phyloP scores from a whole-genome alignment of 352 stramenopile species.

The Blastocystis sp. region DNA sequence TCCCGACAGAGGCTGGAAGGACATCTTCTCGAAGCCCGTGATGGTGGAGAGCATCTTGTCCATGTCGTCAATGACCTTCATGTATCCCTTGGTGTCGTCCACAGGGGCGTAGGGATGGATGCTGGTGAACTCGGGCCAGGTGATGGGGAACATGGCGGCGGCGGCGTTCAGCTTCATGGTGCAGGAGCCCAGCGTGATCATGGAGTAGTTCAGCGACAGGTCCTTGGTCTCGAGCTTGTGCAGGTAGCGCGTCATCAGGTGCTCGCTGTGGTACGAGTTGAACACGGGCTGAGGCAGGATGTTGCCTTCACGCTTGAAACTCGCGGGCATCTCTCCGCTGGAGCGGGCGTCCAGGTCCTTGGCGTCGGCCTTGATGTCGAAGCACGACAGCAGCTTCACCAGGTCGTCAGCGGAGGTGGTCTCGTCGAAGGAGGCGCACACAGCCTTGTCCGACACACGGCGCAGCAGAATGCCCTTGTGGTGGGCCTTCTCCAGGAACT shows the following conservation, averaged over 20 bases:
- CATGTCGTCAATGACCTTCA: conserved; percentile 81
- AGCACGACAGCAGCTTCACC: conserved; percentile 70
- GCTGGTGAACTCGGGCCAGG: conserved; percentile 88
- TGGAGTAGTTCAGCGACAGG: conserved; percentile 92
- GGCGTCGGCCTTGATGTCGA: conserved; percentile 63
- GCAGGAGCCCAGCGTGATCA: conserved; percentile 97
- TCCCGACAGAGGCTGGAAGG: conserved; percentile 90
- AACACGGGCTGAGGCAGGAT: conserved; percentile 88
- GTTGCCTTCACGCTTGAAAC: conserved; percentile 59
- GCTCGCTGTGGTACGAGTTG: conserved; percentile 82
- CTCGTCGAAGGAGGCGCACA: conserved; percentile 92
- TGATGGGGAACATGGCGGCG: conserved; percentile 87
- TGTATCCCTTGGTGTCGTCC: conserved; percentile 85
- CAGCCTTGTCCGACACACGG: conserved; percentile 68
- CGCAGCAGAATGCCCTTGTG: conserved; percentile 74
- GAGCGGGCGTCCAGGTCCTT: conserved; percentile 62
- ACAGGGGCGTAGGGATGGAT: conserved; percentile 91
- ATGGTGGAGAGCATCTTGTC: conserved; percentile 78
- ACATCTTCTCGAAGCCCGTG: conserved; percentile 91
- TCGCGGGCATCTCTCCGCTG: conserved; percentile 20
- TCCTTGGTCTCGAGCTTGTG: conserved; percentile 94
- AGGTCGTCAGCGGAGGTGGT: conserved; percentile 81
- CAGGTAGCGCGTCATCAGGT: conserved; percentile 88
- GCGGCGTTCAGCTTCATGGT: conserved; percentile 99
- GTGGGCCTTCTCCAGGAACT: conserved; percentile 50